phyloP scores from a whole-genome alignment of 768 basidiomycete species.

The Lepiota subincarnata region DNA sequence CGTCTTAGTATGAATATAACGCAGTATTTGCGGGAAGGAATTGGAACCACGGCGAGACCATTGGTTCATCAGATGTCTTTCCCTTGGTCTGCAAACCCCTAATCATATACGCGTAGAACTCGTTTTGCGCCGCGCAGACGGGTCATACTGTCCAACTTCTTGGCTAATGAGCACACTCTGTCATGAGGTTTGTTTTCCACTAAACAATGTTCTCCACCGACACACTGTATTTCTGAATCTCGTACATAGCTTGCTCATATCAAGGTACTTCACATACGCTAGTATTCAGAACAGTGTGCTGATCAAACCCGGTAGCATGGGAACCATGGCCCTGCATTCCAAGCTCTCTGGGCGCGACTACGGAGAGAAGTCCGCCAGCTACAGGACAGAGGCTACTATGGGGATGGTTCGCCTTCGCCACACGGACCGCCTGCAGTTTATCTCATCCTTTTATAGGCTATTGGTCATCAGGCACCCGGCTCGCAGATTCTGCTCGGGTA shows the following conservation, averaged over 20 bases:
- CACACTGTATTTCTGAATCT: background rate
- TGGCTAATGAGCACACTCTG: constrained; percentile 78
- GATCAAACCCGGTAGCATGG: constrained; percentile 49
- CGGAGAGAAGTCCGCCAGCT: constrained; percentile 61
- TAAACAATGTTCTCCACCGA: background rate
- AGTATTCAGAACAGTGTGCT: background rate
- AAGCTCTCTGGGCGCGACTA: constrained; percentile 67
- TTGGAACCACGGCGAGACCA: constrained; percentile 79
- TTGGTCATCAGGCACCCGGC: constrained; percentile 75
- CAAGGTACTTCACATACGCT: constrained; percentile 41
- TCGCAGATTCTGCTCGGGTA: constrained; percentile 59
- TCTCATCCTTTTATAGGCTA: constrained; percentile 45
- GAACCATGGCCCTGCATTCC: constrained; percentile 77
- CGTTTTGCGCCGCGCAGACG: constrained; percentile 60
- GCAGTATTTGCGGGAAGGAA: constrained; percentile 76
- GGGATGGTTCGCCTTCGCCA: constrained; percentile 53
- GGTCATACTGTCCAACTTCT: constrained; percentile 56
- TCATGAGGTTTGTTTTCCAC: constrained; percentile 60
- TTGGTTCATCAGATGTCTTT: constrained; percentile 43
- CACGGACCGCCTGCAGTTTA: background rate
- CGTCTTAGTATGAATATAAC: constrained; percentile 69
- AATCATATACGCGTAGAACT: constrained; percentile 48
- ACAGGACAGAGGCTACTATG: constrained; percentile 76
- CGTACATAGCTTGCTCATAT: constrained; percentile 69
- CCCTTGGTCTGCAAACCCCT: background rate